Base-by-base conservation (phyloP, 306 rosid genomes). In the Senna siamea region DNA sequence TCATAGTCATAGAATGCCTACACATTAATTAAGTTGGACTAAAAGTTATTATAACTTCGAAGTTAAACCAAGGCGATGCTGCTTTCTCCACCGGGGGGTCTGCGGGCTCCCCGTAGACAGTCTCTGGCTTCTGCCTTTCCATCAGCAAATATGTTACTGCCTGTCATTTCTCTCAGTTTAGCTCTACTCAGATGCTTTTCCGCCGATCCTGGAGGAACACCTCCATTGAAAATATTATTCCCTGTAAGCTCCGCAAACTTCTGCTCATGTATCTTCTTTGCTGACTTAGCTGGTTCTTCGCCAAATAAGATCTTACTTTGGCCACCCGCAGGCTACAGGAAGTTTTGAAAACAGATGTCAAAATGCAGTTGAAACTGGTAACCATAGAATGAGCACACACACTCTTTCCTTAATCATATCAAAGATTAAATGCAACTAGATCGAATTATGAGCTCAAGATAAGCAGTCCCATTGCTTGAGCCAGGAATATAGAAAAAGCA, bases 21-120 rank as follows among this genome's bases (percentile, higher is more conserved):
- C 41, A 68, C 23, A 51, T 75, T 66, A 65, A 8, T 32, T 37
- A 19, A 46, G 35, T 28, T n/a, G n/a, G n/a, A n/a, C n/a, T n/a
- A 18, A 54, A n/a, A 32, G 7, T 30, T 30, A 62, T 61, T 37
- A 59, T 26, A 66, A 73, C 69, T 83, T 81, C n/a, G n/a, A 14
- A 32, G 22, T n/a, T 17, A 94, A 67, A 94, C 80, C 87, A 94
- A 87, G 75, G 89, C 78, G 68, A 94, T 91, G 89, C 91, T 88
- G 92, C 98, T 94, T 17, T 87, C 95, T 19, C 98, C 98, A 18
- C 98, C 98, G 0, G 98, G 98, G 54, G 97, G 95, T 81, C 83
- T 76, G 68, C 98, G 95, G 12, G 90, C 93, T 50, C 98, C 97
- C 6, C 92, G 92, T 13, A 85, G 76, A 20, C 84, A 70, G 73